phyloP scores from a whole-genome alignment of 495 filamentous ascomycete genomes.

The Penicillium longicatenatum region DNA sequence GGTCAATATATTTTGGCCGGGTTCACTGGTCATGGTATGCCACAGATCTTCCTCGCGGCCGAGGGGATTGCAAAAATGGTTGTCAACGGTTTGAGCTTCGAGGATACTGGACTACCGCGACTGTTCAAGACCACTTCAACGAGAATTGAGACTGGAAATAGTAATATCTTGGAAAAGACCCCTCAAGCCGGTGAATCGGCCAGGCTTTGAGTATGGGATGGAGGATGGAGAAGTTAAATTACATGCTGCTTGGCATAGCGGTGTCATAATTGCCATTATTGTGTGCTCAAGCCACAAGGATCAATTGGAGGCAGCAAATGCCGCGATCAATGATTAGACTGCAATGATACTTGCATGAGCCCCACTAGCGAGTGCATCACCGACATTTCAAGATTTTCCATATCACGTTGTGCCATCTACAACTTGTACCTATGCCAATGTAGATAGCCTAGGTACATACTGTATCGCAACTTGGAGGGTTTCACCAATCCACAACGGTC shows the following conservation, averaged over 20 bases:
- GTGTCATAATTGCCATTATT: not conserved
- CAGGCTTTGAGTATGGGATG: conserved; percentile 10
- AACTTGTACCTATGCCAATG: too few species aligned
- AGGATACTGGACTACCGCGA: conserved; percentile 41
- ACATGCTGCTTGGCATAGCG: not conserved
- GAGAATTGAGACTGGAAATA: conserved; percentile 30
- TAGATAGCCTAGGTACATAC: too few species aligned
- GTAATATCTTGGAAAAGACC: conserved; percentile 18
- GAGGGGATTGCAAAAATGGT: conserved; percentile 49
- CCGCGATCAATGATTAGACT: not conserved
- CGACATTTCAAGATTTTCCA: too few species aligned
- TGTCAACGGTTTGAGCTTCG: conserved; percentile 31
- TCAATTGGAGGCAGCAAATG: not conserved
- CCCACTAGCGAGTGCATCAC: too few species aligned
- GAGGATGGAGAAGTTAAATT: not conserved
- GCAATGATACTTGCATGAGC: not conserved
- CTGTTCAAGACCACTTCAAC: conserved; percentile 38
- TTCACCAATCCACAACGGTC: not conserved
- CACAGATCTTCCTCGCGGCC: conserved; percentile 47
- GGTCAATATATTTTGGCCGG: conserved; percentile 49
- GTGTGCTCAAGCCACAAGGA: not conserved
- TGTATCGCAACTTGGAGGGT: too few species aligned
- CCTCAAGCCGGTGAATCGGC: conserved; percentile 5
- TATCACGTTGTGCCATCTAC: too few species aligned
- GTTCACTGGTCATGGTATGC: conserved; percentile 55